phyloP scores from a whole-genome alignment of 805 yeast species.

The Blastobotrys robertii region DNA sequence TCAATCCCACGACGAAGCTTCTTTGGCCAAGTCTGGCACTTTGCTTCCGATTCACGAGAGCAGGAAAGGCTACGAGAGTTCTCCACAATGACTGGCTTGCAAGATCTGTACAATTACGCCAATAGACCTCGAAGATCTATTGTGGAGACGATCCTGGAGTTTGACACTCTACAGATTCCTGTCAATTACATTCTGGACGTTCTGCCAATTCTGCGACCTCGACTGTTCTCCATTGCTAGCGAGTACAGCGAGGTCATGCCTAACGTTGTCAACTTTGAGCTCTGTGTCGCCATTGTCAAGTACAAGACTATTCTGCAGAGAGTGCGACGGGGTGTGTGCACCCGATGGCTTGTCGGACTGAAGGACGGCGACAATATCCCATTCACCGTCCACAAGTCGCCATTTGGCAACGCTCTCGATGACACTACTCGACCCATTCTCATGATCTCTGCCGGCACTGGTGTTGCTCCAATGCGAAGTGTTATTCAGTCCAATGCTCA shows the following conservation, averaged over 20 bases:
- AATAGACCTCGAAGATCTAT: conserved; percentile 85
- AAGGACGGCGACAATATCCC: conserved; percentile 39
- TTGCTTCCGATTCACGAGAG: conserved; percentile 66
- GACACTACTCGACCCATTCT: conserved; percentile 40
- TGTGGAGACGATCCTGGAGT: conserved; percentile 75
- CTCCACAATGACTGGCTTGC: conserved; percentile 54
- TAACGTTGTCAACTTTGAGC: conserved; percentile 36
- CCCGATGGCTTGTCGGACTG: conserved; percentile 58
- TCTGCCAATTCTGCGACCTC: conserved; percentile 68
- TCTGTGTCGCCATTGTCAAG: conserved; percentile 77
- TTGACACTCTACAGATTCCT: conserved; percentile 67
- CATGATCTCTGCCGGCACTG: conserved; percentile 90
- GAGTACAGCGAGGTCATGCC: conserved; percentile 4
- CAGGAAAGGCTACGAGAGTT: conserved; percentile 68
- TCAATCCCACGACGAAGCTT: conserved; percentile 80
- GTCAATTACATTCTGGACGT: conserved; percentile 64
- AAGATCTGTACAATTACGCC: conserved; percentile 84
- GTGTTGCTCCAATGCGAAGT: conserved; percentile 86
- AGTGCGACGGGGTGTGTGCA: conserved; percentile 71
- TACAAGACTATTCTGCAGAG: conserved; percentile 74
- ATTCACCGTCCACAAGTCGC: conserved; percentile 35
- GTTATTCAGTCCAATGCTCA: conserved; percentile 35
- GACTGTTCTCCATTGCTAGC: conserved; percentile 81
- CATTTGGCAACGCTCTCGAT: conserved; percentile 33
- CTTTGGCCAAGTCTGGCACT: conserved; percentile 64